These are phyloP conservation scores for Lophium mytilinum DNA, from an alignment of 495 filamentous ascomycete genomes.

Conservation along the genomic window DNA sequence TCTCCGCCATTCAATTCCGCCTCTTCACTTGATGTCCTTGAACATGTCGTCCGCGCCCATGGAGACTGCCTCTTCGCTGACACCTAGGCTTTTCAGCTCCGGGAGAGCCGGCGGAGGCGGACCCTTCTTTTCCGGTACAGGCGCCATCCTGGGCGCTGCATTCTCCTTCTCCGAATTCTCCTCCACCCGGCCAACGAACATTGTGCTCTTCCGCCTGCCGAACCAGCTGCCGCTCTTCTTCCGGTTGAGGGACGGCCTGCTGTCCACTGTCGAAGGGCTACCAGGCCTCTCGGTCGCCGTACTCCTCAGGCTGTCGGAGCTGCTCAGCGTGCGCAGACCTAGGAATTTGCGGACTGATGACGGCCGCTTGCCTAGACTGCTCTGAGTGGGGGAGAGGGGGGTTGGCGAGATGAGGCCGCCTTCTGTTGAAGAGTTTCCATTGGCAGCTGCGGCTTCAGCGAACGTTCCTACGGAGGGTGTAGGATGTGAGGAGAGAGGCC, in stretches of 20 bases:
- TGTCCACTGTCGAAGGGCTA: slow-evolving; percentile 17
- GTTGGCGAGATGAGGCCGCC: slow-evolving; percentile 15
- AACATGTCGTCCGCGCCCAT: slow-evolving; percentile 30
- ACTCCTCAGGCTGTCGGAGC: slow-evolving; percentile 15
- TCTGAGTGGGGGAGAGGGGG: slow-evolving; percentile 14
- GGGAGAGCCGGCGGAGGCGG: slow-evolving; percentile 31
- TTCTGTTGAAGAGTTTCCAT: slow-evolving; percentile 6
- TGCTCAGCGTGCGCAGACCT: slow-evolving; percentile 19
- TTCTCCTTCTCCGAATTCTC: slow-evolving; percentile 16
- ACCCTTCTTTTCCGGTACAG: slow-evolving; percentile 16
- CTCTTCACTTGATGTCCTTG: slow-evolving; percentile 27
- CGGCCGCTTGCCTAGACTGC: slow-evolving; percentile 13
- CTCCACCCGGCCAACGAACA: slow-evolving; percentile 17
- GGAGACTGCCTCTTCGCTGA: slow-evolving; percentile 17
- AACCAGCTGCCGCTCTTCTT: slow-evolving; percentile 27
- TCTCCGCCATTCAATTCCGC: not conserved
- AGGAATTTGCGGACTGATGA: slow-evolving; percentile 31
- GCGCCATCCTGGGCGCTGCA: slow-evolving; percentile 14
- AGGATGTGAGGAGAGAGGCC: slow-evolving; percentile 35
- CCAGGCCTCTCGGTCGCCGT: slow-evolving; percentile 16
- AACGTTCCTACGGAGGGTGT: slow-evolving; percentile 15
- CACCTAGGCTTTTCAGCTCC: slow-evolving; percentile 23
- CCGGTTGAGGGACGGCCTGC: slow-evolving; percentile 11
- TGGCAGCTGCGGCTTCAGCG: slow-evolving; percentile 6
- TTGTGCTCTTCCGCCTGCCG: slow-evolving; percentile 31